These are phyloP conservation scores for Phialemonium atrogriseum DNA, from an alignment of 2,329 filamentous ascomycete genomes.

Conservation along the genomic window DNA sequence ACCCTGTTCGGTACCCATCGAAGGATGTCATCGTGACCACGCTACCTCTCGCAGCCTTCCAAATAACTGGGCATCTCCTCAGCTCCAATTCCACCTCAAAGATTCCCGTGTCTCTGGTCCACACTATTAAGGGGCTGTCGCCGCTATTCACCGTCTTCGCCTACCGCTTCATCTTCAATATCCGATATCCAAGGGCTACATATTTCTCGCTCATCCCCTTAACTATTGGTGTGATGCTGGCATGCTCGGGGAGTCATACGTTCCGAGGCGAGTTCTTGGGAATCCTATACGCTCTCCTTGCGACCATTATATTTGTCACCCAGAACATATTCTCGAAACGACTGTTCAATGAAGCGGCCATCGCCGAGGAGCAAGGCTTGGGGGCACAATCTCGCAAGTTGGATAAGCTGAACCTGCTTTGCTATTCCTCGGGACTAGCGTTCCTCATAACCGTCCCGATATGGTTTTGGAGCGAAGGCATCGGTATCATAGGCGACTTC, in stretches of 20 bases:
- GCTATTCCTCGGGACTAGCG: slow-evolving; percentile 91
- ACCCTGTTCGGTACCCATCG: slow-evolving; percentile 75
- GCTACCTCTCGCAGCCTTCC: slow-evolving; percentile 85
- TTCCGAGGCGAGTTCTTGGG: slow-evolving; percentile 84
- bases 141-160: slow-evolving; percentile 92
- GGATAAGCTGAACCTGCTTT: slow-evolving; percentile 93
- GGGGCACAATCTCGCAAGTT: slow-evolving; percentile 64
- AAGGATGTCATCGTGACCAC: slow-evolving; percentile 78
- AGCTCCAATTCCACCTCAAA: slow-evolving; percentile 90
- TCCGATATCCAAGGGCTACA: slow-evolving; percentile 77
- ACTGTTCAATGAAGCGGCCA: slow-evolving; percentile 89
- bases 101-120: slow-evolving; percentile 93
- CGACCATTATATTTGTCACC: slow-evolving; percentile 91
- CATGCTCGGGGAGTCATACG: slow-evolving; percentile 72
- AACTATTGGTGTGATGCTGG: slow-evolving; percentile 89
- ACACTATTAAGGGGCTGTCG: slow-evolving; percentile 96
- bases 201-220: slow-evolving; percentile 87
- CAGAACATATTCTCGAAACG: slow-evolving; percentile 99
- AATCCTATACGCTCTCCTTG: slow-evolving; percentile 79
- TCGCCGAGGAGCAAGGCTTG: slow-evolving; percentile 67
- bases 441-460: slow-evolving; percentile 83
- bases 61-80: slow-evolving; percentile 86
- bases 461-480: slow-evolving; percentile 88
- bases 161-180: slow-evolving; percentile 82
- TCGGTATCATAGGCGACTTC: slow-evolving; percentile 68